These are phyloP conservation scores for Citrus glauca DNA, from an alignment of 345 rosid species.

Conservation along the genomic window DNA sequence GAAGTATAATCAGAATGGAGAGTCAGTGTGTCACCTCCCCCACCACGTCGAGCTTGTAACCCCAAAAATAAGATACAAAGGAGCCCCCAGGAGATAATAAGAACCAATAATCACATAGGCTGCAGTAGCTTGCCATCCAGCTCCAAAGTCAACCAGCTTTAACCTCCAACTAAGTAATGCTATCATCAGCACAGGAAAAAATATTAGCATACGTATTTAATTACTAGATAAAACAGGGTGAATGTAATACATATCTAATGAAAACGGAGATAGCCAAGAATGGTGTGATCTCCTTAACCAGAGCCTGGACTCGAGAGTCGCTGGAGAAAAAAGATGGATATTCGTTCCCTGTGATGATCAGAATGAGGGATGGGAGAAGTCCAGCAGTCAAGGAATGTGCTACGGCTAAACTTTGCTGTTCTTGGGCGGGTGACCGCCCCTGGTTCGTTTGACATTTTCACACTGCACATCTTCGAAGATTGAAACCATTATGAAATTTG, in stretches of 20 bases:
- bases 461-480: constrained; percentile 31
- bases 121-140: constrained; percentile 58
- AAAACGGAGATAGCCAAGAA: constrained; percentile 55
- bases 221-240: constrained; percentile 1
- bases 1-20: not conserved
- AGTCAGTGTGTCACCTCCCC: constrained; percentile 25
- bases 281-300: constrained; percentile 70
- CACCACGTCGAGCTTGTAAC: constrained; percentile 40
- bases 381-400: too few species aligned
- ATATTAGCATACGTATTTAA: too few species aligned
- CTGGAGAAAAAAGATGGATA: constrained; percentile 66
- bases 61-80: constrained; percentile 50
- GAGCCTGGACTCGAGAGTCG: constrained; percentile 35
- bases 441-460: constrained; percentile 68
- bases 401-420: too few species aligned
- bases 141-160: constrained; percentile 48
- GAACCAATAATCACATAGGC: constrained; percentile 55
- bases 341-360: constrained; percentile 33
- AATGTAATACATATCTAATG: constrained; percentile 66
- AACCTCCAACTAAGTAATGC: constrained; percentile 13
- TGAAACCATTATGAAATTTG: too few species aligned
- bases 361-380: not conserved
- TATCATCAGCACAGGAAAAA: too few species aligned
- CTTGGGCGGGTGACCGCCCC: too few species aligned
- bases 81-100: constrained; percentile 47